Evolutionary conservation across 371 early-diverging fungal species (phyloP), one percentile per base, ranked within the genome.

Genomic region (Mucor piriformis): DNA sequence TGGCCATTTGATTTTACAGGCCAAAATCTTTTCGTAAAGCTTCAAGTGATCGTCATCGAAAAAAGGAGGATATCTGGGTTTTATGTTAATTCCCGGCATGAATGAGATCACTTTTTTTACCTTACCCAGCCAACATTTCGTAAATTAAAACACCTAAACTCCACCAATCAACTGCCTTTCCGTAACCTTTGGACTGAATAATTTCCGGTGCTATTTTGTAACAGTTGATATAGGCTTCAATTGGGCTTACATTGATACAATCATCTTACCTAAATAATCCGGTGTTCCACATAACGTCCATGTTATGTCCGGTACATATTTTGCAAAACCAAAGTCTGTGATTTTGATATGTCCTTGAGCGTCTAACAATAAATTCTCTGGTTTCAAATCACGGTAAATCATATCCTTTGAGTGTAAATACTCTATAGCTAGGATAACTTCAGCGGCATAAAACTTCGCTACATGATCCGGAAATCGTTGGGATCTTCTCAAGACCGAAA

Each of bases 221-320:
- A 29, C 8, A 4, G 29, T 29, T 29, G 4, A 29, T 29, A 29
- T n/a, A n/a, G n/a, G n/a, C n/a, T n/a, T n/a, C n/a, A n/a, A n/a
- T n/a, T n/a, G n/a, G n/a, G n/a, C n/a, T n/a, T n/a, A n/a, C n/a
- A n/a, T n/a, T n/a, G n/a, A n/a, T n/a, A n/a, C n/a, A n/a, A n/a
- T n/a, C n/a, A 50, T 8, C 29, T 64, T 61, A 70, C 71, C 71
- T 29, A 99, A 87, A 73, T 98, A 98, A 66, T 98, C 99, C 12
- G 99, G 99, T 16, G 99, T 99, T 23, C 99, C 99, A 70, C 98
- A 98, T 21, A 98, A 82, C 10, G 97, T 97, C 93, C 95, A 95
- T 8, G 96, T 97, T 51, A 89, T 87, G 67, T 95, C 93, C 8
- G 91, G 89, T 1, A 97, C 92, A 64, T 90, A 78, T 70, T 97